Conservation (phyloP, 371 early-diverging fungal species). For the Apophysomyces elegans region DNA sequence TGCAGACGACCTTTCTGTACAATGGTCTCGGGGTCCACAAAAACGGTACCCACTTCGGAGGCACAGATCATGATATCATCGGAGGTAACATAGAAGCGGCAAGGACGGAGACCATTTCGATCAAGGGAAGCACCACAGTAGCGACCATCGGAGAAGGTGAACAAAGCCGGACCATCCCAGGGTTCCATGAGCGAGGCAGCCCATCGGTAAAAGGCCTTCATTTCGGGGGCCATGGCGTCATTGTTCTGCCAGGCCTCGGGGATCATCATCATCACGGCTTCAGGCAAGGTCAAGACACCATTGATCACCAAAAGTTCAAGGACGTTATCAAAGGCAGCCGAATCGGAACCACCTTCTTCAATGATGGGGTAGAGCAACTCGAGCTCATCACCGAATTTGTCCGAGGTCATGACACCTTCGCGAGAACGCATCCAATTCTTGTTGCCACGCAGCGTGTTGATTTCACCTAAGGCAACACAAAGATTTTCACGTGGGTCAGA, state of each 20-base stretch:
- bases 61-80: constrained; percentile 97
- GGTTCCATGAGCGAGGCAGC: constrained; percentile 97
- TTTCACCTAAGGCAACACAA: constrained; percentile 71
- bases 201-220: constrained; percentile 95
- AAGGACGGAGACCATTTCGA: constrained; percentile 96
- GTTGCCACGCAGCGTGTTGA: constrained; percentile 97
- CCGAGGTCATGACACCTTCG: constrained; percentile 90
- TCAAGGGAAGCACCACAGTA: constrained; percentile 95
- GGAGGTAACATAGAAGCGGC: constrained; percentile 91
- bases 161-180: constrained; percentile 98
- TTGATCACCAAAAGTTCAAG: constrained; percentile 92
- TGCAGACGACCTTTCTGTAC: constrained; percentile 92
- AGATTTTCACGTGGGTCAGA: neutral
- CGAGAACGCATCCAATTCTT: constrained; percentile 99
- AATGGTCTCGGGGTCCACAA: constrained; percentile 78
- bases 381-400: constrained; percentile 78
- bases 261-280: constrained; percentile 97
- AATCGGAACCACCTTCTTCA: constrained; percentile 96
- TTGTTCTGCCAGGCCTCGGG: constrained; percentile 98
- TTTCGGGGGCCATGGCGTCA: constrained; percentile 80
- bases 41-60: constrained; percentile 94
- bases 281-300: constrained; percentile 88
- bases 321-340: constrained; percentile 95
- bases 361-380: constrained; percentile 92
- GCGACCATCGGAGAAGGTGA: constrained; percentile 96